These are phyloP conservation scores for Solanum hybrid DNA, from an alignment of 305 asterid species.

Conservation along the genomic window DNA sequence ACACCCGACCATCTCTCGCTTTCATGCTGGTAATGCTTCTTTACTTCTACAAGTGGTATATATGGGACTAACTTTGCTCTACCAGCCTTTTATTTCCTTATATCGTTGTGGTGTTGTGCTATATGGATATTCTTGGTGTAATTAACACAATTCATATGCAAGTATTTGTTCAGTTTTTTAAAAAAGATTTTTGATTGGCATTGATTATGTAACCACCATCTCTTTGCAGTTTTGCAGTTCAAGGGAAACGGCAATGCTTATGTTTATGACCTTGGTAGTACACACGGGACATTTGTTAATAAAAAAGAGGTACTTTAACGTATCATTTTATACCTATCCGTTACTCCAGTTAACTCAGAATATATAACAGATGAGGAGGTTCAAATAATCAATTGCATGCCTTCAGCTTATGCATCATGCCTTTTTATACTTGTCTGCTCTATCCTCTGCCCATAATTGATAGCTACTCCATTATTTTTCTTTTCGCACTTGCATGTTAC, in stretches of 20 bases:
- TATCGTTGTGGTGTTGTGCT: not conserved
- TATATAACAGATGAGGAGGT: not conserved
- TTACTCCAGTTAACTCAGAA: not conserved
- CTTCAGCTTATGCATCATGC: not conserved
- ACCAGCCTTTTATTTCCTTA: not conserved
- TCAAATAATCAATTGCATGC: not conserved
- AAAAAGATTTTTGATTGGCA: not conserved
- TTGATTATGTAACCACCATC: constrained; percentile 15
- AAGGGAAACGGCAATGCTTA: constrained; percentile 60
- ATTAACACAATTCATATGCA: not conserved
- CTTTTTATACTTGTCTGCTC: not conserved
- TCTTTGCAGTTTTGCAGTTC: constrained; percentile 80
- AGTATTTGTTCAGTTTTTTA: not conserved
- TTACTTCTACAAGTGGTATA: not conserved
- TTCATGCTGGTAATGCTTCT: constrained; percentile 74
- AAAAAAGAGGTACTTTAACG: constrained; percentile 53
- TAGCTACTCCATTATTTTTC: not conserved
- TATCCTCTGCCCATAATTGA: not conserved
- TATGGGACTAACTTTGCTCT: not conserved
- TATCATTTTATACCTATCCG: not conserved
- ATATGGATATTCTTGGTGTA: not conserved
- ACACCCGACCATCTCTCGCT: constrained; percentile 91
- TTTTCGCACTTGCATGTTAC: not conserved
- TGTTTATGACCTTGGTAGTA: constrained; percentile 82
- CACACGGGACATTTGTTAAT: constrained; percentile 83